Evolutionary conservation across 192 early-diverging fungal species (phyloP), one percentile per base, ranked within the genome.

Genomic region (Cladochytrium replicatum): DNA sequence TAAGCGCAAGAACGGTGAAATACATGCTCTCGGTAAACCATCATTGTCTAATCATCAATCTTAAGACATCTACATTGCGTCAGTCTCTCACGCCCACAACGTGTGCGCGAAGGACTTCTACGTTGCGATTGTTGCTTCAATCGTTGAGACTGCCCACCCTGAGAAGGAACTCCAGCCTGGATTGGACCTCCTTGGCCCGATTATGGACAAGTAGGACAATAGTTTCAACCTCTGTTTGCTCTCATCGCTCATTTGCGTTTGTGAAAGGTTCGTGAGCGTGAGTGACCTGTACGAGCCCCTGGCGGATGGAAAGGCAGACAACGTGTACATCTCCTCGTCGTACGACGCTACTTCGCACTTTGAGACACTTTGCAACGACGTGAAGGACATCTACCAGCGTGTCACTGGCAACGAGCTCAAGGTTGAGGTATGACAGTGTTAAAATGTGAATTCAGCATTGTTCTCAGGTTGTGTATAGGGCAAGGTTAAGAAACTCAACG

Each of bases 341-440:
- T 99, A 96, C 67, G 97, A 99, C 72, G 90, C 97, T 28, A 93
- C 94, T 22, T 91, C 88, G 32, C 94, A 99, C 78, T 99, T 97
- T 82, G 97, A 92, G 71, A 92, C 97, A 41, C 86, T 94, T 25
- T 93, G 88, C 62, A 84, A 88, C 41, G 97, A 99, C 60, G 91
- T 99, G 41, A 88, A 91, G 74, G 75, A 82, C 60, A 71, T 99
- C 42, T 99, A 96, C 72, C 67, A 75, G 60, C 43, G 75, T 8
- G 49, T 67, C 8, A 78, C 68, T 11, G 78, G 78, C 8, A 69
- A 72, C 47, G 74, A 74, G 0, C 44, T 77, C 43, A 77, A 77
- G 66, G 45, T 77, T 9, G 74, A 77, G 54, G n/a, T n/a, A n/a
- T n/a, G n/a, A n/a, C n/a, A n/a, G n/a, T n/a, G n/a, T n/a, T n/a